A percentile compares a stretch with the other conserved stretches of the same genome.
Conservation (phyloP, 768 basidiomycete genomes). For the Exidia glandulosa region DNA sequence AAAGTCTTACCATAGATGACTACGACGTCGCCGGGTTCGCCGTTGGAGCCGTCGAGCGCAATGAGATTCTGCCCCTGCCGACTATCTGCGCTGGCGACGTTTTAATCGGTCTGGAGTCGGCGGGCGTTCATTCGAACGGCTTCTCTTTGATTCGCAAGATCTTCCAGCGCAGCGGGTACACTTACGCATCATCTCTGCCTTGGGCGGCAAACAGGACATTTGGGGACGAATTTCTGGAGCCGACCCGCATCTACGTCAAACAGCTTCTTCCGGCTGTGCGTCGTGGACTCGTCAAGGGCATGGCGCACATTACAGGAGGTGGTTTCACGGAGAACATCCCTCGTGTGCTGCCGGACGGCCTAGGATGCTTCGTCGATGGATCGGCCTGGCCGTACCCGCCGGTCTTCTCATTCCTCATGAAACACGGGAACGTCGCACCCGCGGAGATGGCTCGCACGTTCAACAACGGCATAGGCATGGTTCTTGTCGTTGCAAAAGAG, state of each 20-base stretch:
- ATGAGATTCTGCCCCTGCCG: conserved; percentile 61
- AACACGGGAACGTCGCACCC: conserved; percentile 63
- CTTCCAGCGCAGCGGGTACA: conserved; percentile 51
- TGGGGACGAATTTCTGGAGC: conserved; percentile 71
- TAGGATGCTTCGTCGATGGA: conserved; percentile 80
- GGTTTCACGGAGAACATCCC: conserved; percentile 97
- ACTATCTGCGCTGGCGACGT: conserved; percentile 69
- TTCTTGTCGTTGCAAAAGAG: conserved; percentile 59
- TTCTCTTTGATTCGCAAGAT: conserved; percentile 95
- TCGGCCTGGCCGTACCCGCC: conserved; percentile 66
- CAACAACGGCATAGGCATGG: conserved; percentile 95
- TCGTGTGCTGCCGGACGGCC: conserved; percentile 64
- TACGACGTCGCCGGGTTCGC: conserved; percentile 99
- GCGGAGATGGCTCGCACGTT: conserved; percentile 95
- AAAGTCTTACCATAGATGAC: no score
- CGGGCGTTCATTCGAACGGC: conserved; percentile 93
- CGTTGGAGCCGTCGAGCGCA: conserved; percentile 90
- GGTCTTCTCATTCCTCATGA: conserved; percentile 80
- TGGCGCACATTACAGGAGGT: conserved; percentile 97
- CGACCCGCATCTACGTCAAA: conserved; percentile 83
- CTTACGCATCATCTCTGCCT: conserved; percentile 67
- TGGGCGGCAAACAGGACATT: conserved; percentile 58
- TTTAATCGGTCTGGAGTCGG: conserved; percentile 80
- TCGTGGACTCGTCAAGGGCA: conserved; percentile 77
- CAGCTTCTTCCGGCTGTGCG: conserved; percentile 74